These are phyloP conservation scores for Sugiyamaella marilandica DNA, from an alignment of 805 yeast genomes.

Conservation along the genomic window DNA sequence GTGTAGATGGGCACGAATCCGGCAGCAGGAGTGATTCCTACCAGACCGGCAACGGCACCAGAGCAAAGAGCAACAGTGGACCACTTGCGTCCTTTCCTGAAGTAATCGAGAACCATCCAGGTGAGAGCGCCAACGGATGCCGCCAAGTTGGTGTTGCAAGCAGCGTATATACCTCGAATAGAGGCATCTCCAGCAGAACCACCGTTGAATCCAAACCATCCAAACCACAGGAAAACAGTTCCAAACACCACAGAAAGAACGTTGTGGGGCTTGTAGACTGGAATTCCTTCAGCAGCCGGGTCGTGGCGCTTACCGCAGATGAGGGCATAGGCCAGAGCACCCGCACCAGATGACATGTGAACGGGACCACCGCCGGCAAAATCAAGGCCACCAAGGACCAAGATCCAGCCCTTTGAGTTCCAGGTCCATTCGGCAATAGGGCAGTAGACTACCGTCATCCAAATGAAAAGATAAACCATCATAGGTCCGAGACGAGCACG, in stretches of 20 bases:
- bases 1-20: constrained; percentile 93
- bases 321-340: constrained; percentile 91
- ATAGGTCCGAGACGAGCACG: constrained; percentile 94
- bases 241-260: constrained; percentile 89
- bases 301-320: constrained; percentile 90
- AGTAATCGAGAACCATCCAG: constrained; percentile 89
- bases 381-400: constrained; percentile 75
- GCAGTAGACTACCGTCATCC: constrained; percentile 94
- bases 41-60: constrained; percentile 91
- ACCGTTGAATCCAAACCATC: constrained; percentile 99
- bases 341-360: constrained; percentile 89
- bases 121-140: constrained; percentile 91
- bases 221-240: constrained; percentile 93
- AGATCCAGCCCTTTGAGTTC: constrained; percentile 92
- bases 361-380: constrained; percentile 99
- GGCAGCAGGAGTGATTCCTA: constrained; percentile 95
- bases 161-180: constrained; percentile 91
- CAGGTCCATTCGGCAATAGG: constrained; percentile 98
- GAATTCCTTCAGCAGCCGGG: constrained; percentile 62
- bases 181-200: constrained; percentile 94
- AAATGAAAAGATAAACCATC: constrained; percentile 89
- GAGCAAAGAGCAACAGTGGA: constrained; percentile 89
- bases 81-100: constrained; percentile 85
- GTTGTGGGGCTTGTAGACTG: constrained; percentile 90
- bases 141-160: constrained; percentile 88